A percentile compares a stretch with the other conserved stretches of the same genome.
Evolutionary conservation across 306 rosid genomes (phyloP).

Genomic region (Glycyrrhiza uralensis): DNA sequence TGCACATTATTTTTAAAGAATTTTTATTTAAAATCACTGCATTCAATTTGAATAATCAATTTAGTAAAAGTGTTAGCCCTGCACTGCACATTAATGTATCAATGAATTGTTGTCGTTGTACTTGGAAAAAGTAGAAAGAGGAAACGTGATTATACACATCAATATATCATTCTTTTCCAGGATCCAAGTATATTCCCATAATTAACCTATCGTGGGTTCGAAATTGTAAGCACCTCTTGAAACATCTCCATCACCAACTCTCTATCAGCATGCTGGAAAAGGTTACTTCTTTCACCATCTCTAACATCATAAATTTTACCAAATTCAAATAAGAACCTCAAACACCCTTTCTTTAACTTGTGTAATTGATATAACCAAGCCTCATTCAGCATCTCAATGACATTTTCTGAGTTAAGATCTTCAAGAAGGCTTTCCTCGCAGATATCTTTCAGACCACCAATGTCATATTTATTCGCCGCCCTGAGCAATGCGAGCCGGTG

Average conservation of each 20-base stretch:
- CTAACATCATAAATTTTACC: slow-evolving; percentile 77
- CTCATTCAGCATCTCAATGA: slow-evolving; percentile 78
- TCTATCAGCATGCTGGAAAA: slow-evolving; percentile 70
- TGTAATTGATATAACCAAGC: slow-evolving; percentile 69
- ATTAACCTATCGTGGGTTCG: slow-evolving; percentile 49
- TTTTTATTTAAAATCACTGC: too few relatives aligned
- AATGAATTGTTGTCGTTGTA: background rate
- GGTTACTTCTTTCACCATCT: slow-evolving; percentile 53
- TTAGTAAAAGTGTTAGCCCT: too few relatives aligned
- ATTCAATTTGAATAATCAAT: too few relatives aligned
- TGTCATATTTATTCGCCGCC: slow-evolving; percentile 76
- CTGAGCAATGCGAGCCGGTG: slow-evolving; percentile 75
- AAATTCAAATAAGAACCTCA: slow-evolving; percentile 69
- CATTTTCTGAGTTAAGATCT: slow-evolving; percentile 68
- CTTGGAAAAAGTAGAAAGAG: background rate
- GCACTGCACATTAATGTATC: too few relatives aligned
- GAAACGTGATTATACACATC: slow-evolving; percentile 8
- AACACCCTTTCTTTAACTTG: slow-evolving; percentile 83
- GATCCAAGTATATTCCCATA: slow-evolving; percentile 1
- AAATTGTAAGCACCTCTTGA: slow-evolving; percentile 70
- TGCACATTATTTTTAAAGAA: too few relatives aligned
- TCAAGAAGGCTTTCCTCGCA: slow-evolving; percentile 91
- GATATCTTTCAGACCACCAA: slow-evolving; percentile 56
- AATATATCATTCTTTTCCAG: slow-evolving; percentile 16
- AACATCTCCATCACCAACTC: slow-evolving; percentile 83